Base-by-base conservation (phyloP, 371 early-diverging fungal genomes). In the Actinomucor elegans region DNA sequence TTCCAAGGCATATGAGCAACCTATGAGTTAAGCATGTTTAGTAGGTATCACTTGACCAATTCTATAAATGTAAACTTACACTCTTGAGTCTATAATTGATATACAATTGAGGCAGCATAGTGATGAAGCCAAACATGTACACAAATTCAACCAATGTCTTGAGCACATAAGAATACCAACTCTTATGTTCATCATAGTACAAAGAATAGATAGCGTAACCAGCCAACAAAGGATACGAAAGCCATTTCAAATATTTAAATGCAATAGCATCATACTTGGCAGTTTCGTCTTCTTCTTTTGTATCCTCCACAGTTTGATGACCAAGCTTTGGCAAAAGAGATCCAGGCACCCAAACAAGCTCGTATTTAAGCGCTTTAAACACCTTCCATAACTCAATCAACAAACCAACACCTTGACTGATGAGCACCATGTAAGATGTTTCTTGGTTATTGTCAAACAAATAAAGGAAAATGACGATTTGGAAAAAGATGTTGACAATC, bases 81-180 rank as follows among this genome's bases (percentile, higher is more conserved):
- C 88, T 88, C 81, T 97, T 94, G 51, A 95, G 81, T 62, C 91
- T 90, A 61, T 89, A 88, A 74, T 97, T 97, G 79, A 97, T 93
- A 64, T 92, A 94, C 42, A 97, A 67, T 69, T 94, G 95, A 6
- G 97, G 97, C 0, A 91, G 85, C 94, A 94, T 92, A 54, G 87
- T 88, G 54, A 94, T 90, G 61, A 97, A 97, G 2, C 95, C 93
- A 76, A 91, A 88, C 48, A 86, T 80, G 69, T 87, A 89, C 3
- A 90, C 87, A 48, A 86, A 94, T 5, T 94, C 94, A 17, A 95
- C 97, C 50, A 92, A 64, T 0, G 94, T 94, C 47, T 85, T 77
- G 33, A 94, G 68, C n/a, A 95, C 70, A 66, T 83, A 95, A 10
- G 93, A 92, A 67, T 94, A 95, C 96, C 94, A 95, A 32, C 88